Percentiles rank a stretch among this genome's conserved stretches.
Evolutionary conservation across 2,329 filamentous ascomycete genomes (phyloP).

Genomic region (Arthrobotrys musiformis): DNA sequence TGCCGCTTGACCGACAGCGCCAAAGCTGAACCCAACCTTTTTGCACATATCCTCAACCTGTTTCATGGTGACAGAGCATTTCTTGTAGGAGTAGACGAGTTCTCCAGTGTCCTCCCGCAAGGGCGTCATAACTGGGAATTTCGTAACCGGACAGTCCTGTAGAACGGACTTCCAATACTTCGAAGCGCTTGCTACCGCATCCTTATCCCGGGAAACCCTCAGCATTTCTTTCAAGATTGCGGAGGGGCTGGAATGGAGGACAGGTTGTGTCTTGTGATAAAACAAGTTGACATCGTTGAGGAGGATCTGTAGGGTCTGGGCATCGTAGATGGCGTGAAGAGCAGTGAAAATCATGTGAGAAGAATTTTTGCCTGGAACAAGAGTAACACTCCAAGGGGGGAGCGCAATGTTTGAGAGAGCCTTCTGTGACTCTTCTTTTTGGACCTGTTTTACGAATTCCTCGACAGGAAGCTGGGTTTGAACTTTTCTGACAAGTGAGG

Average conservation of each 20-base stretch:
- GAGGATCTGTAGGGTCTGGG: slow-evolving; percentile 75
- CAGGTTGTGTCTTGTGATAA: slow-evolving; percentile 30
- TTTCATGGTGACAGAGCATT: slow-evolving; percentile 57
- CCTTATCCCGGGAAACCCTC: slow-evolving; percentile 30
- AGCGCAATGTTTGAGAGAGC: slow-evolving; percentile 63
- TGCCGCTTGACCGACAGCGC: slow-evolving; percentile 78
- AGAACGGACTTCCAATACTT: slow-evolving; percentile 42
- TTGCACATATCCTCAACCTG: slow-evolving; percentile 64
- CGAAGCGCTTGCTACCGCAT: slow-evolving; percentile 20
- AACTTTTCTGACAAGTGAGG: slow-evolving; percentile 29
- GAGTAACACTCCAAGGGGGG: slow-evolving; percentile 39
- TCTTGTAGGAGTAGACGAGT: slow-evolving; percentile 36
- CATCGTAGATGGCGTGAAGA: slow-evolving; percentile 89
- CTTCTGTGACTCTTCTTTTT: slow-evolving; percentile 62
- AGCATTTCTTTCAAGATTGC: slow-evolving; percentile 48
- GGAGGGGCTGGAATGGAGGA: slow-evolving; percentile 29
- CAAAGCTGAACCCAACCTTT: slow-evolving; percentile 74
- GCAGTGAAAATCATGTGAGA: slow-evolving; percentile 68
- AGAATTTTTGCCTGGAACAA: slow-evolving; percentile 46
- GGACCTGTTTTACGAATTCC: slow-evolving; percentile 37
- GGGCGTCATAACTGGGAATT: slow-evolving; percentile 51
- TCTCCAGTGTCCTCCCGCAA: slow-evolving; percentile 30
- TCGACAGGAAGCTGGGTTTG: slow-evolving; percentile 55
- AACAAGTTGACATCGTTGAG: slow-evolving; percentile 68
- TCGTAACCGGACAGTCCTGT: slow-evolving; percentile 34